Evolutionary conservation across 2,329 filamentous ascomycete species (phyloP).

Genomic region (Xylaria sp.): DNA sequence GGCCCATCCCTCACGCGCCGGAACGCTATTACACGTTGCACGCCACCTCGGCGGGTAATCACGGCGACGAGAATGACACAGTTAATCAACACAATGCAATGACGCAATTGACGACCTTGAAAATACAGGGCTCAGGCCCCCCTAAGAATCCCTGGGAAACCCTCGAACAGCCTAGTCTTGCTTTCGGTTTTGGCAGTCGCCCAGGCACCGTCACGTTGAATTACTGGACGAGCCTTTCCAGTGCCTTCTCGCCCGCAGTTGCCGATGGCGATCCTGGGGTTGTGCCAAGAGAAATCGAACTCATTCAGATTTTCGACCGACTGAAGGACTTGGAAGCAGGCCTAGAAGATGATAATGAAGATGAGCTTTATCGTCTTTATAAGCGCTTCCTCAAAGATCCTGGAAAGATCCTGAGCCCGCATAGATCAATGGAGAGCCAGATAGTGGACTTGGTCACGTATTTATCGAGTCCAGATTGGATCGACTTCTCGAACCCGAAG

Average conservation of each 20-base stretch:
- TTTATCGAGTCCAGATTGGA: constrained; percentile 70
- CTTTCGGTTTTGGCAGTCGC: constrained; percentile 66
- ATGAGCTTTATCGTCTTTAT: constrained; percentile 68
- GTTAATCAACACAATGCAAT: constrained; percentile 57
- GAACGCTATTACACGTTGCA: constrained; percentile 61
- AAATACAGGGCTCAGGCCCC: constrained; percentile 44
- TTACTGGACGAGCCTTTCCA: constrained; percentile 65
- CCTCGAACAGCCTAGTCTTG: constrained; percentile 73
- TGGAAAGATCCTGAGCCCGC: constrained; percentile 62
- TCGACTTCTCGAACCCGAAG: constrained; percentile 69
- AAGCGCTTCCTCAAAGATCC: constrained; percentile 68
- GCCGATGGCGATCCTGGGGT: constrained; percentile 61
- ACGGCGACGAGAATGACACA: constrained; percentile 43
- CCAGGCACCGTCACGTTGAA: constrained; percentile 75
- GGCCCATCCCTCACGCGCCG: constrained; percentile 56
- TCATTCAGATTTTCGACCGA: constrained; percentile 61
- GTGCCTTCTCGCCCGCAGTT: constrained; percentile 57
- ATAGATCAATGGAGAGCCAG: constrained; percentile 68
- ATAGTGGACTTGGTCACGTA: constrained; percentile 73
- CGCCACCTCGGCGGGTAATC: constrained; percentile 53
- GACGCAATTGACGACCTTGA: constrained; percentile 61
- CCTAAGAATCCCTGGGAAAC: constrained; percentile 66
- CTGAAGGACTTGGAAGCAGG: constrained; percentile 60
- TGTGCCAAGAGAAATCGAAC: constrained; percentile 61
- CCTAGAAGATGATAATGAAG: constrained; percentile 50